Percentiles rank a stretch among this genome's conserved stretches.
These are phyloP conservation scores for Baorangia bicolor DNA, from an alignment of 768 basidiomycete species.

Conservation along the genomic window DNA sequence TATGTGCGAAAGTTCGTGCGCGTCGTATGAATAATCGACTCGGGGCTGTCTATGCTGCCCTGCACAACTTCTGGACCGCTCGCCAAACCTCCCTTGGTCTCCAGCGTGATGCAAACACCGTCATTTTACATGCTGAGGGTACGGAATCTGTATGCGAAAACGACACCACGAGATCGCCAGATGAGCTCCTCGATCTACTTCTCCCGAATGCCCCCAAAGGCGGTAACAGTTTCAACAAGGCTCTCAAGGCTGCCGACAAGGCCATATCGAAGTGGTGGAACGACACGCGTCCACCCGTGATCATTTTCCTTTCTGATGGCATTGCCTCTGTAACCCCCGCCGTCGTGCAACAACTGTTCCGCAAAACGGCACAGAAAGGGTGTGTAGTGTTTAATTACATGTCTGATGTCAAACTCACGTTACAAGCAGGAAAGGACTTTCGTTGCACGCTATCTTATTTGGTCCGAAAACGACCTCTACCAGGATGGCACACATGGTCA, in stretches of 20 bases:
- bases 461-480: slow-evolving; percentile 33
- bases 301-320: slow-evolving; percentile 61
- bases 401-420: neutral
- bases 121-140: slow-evolving; percentile 44
- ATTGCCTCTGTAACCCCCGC: slow-evolving; percentile 43
- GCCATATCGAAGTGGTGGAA: slow-evolving; percentile 46
- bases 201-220: slow-evolving; percentile 35
- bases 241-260: slow-evolving; percentile 36
- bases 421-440: slow-evolving; percentile 46
- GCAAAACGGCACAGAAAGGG: slow-evolving; percentile 40
- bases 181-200: slow-evolving; percentile 42
- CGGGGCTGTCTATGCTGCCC: slow-evolving; percentile 54
- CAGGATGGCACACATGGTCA: slow-evolving; percentile 44
- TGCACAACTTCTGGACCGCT: slow-evolving; percentile 54
- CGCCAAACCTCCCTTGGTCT: slow-evolving; percentile 37
- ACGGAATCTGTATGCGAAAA: slow-evolving; percentile 35
- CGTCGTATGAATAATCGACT: slow-evolving; percentile 48
- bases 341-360: slow-evolving; percentile 38
- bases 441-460: slow-evolving; percentile 58
- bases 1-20: slow-evolving; percentile 28
- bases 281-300: slow-evolving; percentile 44
- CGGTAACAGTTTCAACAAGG: slow-evolving; percentile 44
- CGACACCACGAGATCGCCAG: slow-evolving; percentile 43
- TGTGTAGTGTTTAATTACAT: slow-evolving; percentile 13
- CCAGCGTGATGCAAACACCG: slow-evolving; percentile 53